phyloP scores from a whole-genome alignment of 148 eudicot species.

The Rhododendron williamsianum region DNA sequence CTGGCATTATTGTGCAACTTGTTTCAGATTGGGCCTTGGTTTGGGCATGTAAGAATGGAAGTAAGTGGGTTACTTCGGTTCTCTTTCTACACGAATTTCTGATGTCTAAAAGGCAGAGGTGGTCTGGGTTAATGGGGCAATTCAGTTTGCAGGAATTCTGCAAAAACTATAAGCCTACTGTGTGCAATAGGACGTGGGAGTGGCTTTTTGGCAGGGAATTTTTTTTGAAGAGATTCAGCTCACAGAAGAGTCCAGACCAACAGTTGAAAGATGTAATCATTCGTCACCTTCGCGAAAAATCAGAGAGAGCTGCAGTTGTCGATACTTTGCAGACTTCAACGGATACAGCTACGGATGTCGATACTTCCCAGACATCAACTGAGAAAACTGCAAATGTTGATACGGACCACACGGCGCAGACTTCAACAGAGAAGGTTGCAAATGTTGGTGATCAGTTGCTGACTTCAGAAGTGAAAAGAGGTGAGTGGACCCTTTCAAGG shows the following conservation, averaged over 20 bases:
- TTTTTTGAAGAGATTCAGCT: background rate
- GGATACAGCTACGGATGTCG: background rate
- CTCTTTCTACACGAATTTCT: background rate
- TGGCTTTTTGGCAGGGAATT: background rate
- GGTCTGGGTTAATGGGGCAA: background rate
- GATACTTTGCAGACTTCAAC: background rate
- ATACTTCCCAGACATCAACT: background rate
- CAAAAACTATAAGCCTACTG: background rate
- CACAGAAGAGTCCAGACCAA: background rate
- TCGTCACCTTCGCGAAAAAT: background rate
- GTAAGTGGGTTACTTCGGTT: background rate
- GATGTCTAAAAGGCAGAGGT: background rate
- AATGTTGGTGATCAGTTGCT: background rate
- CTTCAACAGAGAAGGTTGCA: background rate
- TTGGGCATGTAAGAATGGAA: background rate
- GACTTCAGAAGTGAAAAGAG: background rate
- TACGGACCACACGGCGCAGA: too few species aligned
- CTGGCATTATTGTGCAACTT: background rate
- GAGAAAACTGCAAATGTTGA: too few species aligned
- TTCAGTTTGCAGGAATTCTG: background rate
- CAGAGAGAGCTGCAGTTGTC: background rate
- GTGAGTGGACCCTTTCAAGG: background rate
- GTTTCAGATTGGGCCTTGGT: background rate
- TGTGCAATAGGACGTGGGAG: background rate
- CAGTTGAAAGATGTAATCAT: background rate